Percentiles rank a stretch among this genome's conserved stretches.
Evolutionary conservation across 1,284 basidiomycete genomes (phyloP).

Genomic region (Cutaneotrichosporon mucoides): DNA sequence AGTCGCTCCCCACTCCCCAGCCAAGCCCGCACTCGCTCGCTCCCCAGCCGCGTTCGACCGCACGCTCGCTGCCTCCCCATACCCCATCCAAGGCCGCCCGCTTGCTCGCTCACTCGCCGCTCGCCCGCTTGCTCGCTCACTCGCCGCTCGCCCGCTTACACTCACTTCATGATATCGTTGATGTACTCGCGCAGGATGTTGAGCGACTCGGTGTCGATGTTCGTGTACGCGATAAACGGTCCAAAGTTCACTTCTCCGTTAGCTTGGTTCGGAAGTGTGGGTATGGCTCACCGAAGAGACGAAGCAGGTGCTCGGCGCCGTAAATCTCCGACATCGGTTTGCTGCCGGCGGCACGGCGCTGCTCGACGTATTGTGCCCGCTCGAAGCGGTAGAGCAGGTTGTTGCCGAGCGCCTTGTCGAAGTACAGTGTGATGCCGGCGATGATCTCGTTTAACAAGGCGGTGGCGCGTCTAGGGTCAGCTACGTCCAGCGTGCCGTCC

Average conservation of each 20-base stretch:
- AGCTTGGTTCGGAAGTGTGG: neutral
- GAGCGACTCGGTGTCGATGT: conserved; percentile 85
- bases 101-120: no score
- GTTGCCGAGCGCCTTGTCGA: conserved; percentile 83
- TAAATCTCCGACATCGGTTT: conserved; percentile 90
- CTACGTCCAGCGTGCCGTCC: no score
- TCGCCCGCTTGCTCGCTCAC: no score
- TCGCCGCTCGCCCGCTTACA: conserved; percentile 24
- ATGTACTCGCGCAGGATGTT: conserved; percentile 81
- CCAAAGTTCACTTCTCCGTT: conserved; percentile 54
- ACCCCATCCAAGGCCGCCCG: no score
- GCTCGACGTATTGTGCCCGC: conserved; percentile 81
- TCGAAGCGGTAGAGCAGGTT: conserved; percentile 94
- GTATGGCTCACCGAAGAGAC: conserved; percentile 78
- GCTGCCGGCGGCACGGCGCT: conserved; percentile 67
- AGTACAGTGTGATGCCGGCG: conserved; percentile 86
- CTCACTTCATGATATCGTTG: conserved; percentile 80
- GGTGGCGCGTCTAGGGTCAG: conserved; percentile 54
- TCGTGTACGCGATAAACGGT: conserved; percentile 80
- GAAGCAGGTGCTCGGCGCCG: conserved; percentile 87
- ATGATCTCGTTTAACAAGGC: conserved; percentile 70
- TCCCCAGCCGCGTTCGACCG: no score
- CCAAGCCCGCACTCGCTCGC: no score
- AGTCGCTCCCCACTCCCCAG: no score
- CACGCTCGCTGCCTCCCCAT: no score